Percentiles rank a stretch among this genome's conserved stretches.
Evolutionary conservation across 805 yeast species (phyloP).

Genomic region (Ogataea henricii): DNA sequence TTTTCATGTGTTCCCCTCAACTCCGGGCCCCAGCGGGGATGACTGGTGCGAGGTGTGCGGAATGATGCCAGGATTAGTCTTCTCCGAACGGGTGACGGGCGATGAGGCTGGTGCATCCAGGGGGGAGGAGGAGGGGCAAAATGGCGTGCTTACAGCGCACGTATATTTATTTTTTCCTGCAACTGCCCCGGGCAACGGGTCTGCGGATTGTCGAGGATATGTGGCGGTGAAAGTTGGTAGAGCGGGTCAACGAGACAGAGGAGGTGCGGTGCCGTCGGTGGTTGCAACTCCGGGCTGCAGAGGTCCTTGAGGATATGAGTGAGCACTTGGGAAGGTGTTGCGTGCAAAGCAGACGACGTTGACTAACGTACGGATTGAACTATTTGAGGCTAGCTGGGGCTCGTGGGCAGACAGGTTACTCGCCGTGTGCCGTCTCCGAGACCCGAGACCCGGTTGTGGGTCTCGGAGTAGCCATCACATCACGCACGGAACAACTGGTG

Average conservation of each 20-base stretch:
- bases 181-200: not conserved
- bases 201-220: not conserved
- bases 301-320: not conserved
- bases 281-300: conserved; percentile 4
- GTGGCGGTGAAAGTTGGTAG: conserved; percentile 2
- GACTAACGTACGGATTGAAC: too few relatives aligned
- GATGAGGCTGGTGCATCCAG: conserved; percentile 7
- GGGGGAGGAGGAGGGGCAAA: conserved; percentile 1
- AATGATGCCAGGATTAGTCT: conserved; percentile 15
- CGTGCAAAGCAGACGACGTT: too few relatives aligned
- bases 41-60: conserved; percentile 10
- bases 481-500: conserved; percentile 1
- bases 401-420: too few relatives aligned
- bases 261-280: too few relatives aligned
- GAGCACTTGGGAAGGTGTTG: not conserved
- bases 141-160: not conserved
- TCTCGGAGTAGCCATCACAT: conserved; percentile 8
- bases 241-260: conserved; percentile 2
- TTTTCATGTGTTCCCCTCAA: not conserved
- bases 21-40: conserved; percentile 10
- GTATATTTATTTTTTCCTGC: not conserved
- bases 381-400: too few relatives aligned
- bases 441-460: too few relatives aligned
- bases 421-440: too few relatives aligned
- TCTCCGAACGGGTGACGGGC: conserved; percentile 14